Base-by-base conservation (phyloP, 2,329 filamentous ascomycete species). In the Chaetomiaceae sp. region DNA sequence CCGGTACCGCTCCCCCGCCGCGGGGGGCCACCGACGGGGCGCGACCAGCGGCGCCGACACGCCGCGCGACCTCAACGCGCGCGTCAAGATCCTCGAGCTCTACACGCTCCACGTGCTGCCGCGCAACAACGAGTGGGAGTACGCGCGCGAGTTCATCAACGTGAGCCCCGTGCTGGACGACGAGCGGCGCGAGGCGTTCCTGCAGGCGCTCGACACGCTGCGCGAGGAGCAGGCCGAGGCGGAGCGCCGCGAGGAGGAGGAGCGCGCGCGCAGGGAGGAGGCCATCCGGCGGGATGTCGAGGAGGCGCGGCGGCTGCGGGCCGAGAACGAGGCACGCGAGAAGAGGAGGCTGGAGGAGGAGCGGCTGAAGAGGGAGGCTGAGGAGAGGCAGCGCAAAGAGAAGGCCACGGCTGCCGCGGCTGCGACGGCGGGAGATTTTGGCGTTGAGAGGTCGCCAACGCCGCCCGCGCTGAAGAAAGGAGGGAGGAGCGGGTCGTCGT, bases 41-140 rank as follows among this genome's bases (percentile, higher is more conserved):
- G 70, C 70, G 3, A 72, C 73, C 13, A 75, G 79, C 53, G 89
- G 88, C 52, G 84, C 89, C 35, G 84, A 89, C 64, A 95, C 89
- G 0, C 89, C 89, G 0, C 83, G 88, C 55, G 89, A 95, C 64
- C 79, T 96, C 31, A 85, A 87, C 59, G 84, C 89, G 4, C 81
- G 90, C 40, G 84, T 96, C 57, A 95, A 95, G 72, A 87, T 99
- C 37, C 81, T 99, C 44, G 93, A 99, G 70, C 77, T 99, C 8
- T 99, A 96, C 68, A 95, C 90, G 1, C 78, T 99, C 4, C 93
- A 99, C 65, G 89, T 97, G 7, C 81, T 99, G n/a, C 83, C 92
- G 5, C 81, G 89, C 47, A 97, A 96, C 61, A 84, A 89, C 50
- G 90, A 97, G 70, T 99, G 93, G 93, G 89, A 96, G 52, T 96